Percentiles rank a stretch among this genome's conserved stretches.
These are phyloP conservation scores for Anisogramma anomala DNA, from an alignment of 2,329 filamentous ascomycete species.

Conservation along the genomic window DNA sequence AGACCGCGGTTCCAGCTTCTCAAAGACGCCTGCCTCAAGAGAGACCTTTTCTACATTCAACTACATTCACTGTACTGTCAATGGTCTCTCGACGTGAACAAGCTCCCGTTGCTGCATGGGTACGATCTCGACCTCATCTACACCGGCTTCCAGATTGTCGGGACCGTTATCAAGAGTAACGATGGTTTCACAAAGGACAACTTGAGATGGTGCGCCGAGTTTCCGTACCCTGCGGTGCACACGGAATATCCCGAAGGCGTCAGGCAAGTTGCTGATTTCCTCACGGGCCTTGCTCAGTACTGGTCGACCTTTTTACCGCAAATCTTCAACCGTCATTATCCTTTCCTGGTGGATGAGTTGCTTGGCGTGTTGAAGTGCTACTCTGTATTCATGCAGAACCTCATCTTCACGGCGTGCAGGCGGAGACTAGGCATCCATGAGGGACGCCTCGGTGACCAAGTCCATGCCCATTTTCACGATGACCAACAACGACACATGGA, in stretches of 20 bases:
- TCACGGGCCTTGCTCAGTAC: slow-evolving; percentile 29
- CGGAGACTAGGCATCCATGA: slow-evolving; percentile 19
- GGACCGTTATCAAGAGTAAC: slow-evolving; percentile 28
- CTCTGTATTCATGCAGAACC: slow-evolving; percentile 21
- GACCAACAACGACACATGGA: slow-evolving; percentile 18
- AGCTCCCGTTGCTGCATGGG: neutral
- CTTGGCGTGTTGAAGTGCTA: slow-evolving; percentile 20
- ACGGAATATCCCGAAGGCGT: slow-evolving; percentile 16
- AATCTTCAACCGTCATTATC: slow-evolving; percentile 17
- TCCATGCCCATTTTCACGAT: slow-evolving; percentile 17
- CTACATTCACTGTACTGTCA: slow-evolving; percentile 56
- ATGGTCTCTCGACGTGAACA: slow-evolving; percentile 29
- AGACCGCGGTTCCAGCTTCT: slow-evolving; percentile 42
- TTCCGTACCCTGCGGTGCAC: slow-evolving; percentile 21
- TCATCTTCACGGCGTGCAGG: slow-evolving; percentile 22
- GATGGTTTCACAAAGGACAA: slow-evolving; percentile 19
- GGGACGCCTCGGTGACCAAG: slow-evolving; percentile 5
- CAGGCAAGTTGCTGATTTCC: slow-evolving; percentile 30
- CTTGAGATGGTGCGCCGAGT: slow-evolving; percentile 26
- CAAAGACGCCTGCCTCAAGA: slow-evolving; percentile 37
- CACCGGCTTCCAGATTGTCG: slow-evolving; percentile 24
- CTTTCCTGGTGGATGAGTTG: slow-evolving; percentile 25
- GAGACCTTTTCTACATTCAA: slow-evolving; percentile 53
- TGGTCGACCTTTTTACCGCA: slow-evolving; percentile 27
- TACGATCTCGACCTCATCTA: slow-evolving; percentile 19